Evolutionary conservation across 1,284 basidiomycete genomes (phyloP).

Genomic region (Cronartium quercuum): DNA sequence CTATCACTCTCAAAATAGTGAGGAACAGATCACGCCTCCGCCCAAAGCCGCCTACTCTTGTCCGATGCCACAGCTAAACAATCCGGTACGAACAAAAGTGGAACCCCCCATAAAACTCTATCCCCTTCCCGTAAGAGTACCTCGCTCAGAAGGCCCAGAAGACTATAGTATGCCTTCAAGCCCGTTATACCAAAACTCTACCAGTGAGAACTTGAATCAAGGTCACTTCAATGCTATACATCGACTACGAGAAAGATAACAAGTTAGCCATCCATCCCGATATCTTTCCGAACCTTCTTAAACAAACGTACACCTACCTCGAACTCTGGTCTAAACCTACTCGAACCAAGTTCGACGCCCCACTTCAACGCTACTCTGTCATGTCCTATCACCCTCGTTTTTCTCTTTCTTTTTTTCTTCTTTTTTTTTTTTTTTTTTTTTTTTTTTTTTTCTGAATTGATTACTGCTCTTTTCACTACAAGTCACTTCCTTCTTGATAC

Average conservation of each 20-base stretch:
- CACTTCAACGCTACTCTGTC: neutral
- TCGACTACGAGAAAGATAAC: conserved; percentile 16
- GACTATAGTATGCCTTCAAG: neutral
- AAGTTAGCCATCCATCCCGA: conserved; percentile 4
- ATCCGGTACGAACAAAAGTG: neutral
- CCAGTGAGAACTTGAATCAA: neutral
- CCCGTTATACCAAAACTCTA: neutral
- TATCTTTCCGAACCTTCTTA: conserved; percentile 5
- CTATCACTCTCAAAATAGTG: neutral
- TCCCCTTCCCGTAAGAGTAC: conserved; percentile 11
- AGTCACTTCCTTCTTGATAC: neutral
- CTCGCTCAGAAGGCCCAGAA: neutral
- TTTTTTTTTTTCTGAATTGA: too few relatives aligned
- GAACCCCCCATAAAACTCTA: neutral
- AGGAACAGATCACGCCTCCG: neutral
- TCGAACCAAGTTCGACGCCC: conserved; percentile 11
- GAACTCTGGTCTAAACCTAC: conserved; percentile 3
- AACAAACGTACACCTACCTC: conserved; percentile 1
- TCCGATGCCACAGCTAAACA: neutral
- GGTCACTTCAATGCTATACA: conserved; percentile 33
- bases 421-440: neutral
- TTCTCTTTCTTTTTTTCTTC: neutral
- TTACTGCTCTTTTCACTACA: conserved; percentile 1
- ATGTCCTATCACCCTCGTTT: neutral
- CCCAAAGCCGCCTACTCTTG: neutral